phyloP scores from a whole-genome alignment of 2,329 filamentous ascomycete species.

The Alternaria infectoria region DNA sequence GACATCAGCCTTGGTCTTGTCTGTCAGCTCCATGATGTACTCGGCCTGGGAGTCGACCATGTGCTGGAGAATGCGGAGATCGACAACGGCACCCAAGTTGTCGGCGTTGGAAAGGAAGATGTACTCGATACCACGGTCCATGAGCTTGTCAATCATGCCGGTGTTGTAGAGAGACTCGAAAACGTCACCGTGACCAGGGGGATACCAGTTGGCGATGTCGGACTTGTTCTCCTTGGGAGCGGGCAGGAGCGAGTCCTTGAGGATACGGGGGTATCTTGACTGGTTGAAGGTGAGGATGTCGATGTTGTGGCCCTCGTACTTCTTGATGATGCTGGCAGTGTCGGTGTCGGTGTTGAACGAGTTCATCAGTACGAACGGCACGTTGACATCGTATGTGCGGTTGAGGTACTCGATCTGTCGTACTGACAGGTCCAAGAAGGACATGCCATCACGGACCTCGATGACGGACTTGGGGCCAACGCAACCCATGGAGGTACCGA shows the following conservation, averaged over 20 bases:
- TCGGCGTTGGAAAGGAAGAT: conserved; percentile 99
- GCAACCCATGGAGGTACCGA: conserved; percentile 99
- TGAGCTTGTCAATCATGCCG: conserved; percentile 93
- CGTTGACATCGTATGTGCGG: conserved; percentile 95
- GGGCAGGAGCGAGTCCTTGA: conserved; percentile 97
- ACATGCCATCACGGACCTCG: conserved; percentile 99
- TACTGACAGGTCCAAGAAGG: conserved; percentile 97
- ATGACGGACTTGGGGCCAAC: conserved; percentile 99
- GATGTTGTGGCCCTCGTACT: conserved; percentile 99
- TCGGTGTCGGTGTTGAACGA: conserved; percentile 99
- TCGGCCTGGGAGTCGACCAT: conserved; percentile 97
- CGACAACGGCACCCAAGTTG: conserved; percentile 96
- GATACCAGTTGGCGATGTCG: conserved; percentile 95
- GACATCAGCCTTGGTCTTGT: conserved; percentile 99
- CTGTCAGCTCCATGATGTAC: conserved; percentile 99
- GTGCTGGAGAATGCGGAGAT: conserved; percentile 97
- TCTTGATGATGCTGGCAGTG: conserved; percentile 99
- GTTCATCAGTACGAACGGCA: conserved; percentile 99
- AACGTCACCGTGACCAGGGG: conserved; percentile 97
- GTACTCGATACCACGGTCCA: conserved; percentile 94
- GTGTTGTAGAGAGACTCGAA: conserved; percentile 99
- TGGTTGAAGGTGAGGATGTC: conserved; percentile 99
- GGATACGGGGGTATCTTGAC: conserved; percentile 95
- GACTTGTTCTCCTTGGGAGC: conserved; percentile 90
- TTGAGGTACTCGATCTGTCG: conserved; percentile 99